Percentiles rank a stretch among this genome's conserved stretches.
Evolutionary conservation across 1,139 yeast genomes (phyloP).

Genomic region (Fermentozyma sake): DNA sequence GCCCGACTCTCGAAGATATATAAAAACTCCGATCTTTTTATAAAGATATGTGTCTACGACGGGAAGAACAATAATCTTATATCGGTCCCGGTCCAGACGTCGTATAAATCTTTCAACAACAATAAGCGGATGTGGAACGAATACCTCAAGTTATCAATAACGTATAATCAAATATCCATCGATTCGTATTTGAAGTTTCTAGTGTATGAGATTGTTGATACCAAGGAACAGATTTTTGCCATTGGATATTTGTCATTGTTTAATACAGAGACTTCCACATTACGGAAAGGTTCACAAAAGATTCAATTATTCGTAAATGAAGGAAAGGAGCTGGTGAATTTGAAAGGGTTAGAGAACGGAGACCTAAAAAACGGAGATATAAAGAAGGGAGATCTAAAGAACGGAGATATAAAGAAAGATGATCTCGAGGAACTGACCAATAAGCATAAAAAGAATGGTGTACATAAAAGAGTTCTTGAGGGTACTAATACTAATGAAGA

Average conservation of each 20-base stretch:
- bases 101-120: conserved; percentile 55
- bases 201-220: conserved; percentile 63
- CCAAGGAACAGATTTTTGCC: conserved; percentile 50
- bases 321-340: not conserved
- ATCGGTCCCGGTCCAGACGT: conserved; percentile 64
- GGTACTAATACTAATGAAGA: too few species aligned
- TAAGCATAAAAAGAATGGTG: too few species aligned
- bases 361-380: too few species aligned
- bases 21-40: conserved; percentile 56
- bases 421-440: too few species aligned
- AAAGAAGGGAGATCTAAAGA: too few species aligned
- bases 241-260: conserved; percentile 59
- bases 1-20: conserved; percentile 49
- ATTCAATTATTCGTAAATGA: conserved; percentile 19
- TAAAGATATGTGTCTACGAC: conserved; percentile 55
- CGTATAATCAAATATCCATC: conserved; percentile 62
- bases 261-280: conserved; percentile 29
- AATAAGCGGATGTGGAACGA: conserved; percentile 44
- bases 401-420: too few species aligned
- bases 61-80: conserved; percentile 54
- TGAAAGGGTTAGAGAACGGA: not conserved
- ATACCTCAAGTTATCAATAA: conserved; percentile 68
- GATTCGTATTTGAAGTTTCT: conserved; percentile 57
- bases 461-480: too few species aligned
- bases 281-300: conserved; percentile 38